Percentiles rank a stretch among this genome's conserved stretches.
phyloP scores from a whole-genome alignment of 2,329 filamentous ascomycete species.

The Ascochyta rabiei region DNA sequence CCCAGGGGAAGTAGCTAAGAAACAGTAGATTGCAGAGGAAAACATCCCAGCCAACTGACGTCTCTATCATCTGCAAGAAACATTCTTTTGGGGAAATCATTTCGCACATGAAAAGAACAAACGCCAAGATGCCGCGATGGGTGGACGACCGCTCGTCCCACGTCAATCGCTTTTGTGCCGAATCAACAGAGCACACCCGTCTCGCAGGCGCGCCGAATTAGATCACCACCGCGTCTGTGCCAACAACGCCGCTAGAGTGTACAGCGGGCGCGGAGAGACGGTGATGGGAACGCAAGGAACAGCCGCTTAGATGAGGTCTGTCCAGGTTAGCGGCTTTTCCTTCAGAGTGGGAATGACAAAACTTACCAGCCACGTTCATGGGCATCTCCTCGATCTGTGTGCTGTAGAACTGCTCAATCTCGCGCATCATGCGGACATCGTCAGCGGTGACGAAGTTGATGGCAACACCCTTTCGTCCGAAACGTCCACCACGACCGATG shows the following conservation, averaged over 20 bases:
- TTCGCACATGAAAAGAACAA: conserved; percentile 49
- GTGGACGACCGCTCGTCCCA: conserved; percentile 39
- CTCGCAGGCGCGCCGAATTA: conserved; percentile 44
- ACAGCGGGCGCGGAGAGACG: conserved; percentile 33
- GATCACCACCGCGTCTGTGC: conserved; percentile 35
- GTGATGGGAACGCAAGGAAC: conserved; percentile 33
- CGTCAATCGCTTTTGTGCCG: conserved; percentile 45
- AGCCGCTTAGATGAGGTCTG: conserved; percentile 50
- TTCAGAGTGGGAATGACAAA: not conserved
- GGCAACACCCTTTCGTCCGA: conserved; percentile 99
- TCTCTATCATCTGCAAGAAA: conserved; percentile 46
- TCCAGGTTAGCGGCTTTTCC: conserved; percentile 18
- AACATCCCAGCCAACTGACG: conserved; percentile 38
- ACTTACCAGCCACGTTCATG: conserved; percentile 79
- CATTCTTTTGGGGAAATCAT: conserved; percentile 47
- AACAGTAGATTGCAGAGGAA: conserved; percentile 40
- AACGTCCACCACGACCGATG: conserved; percentile 99
- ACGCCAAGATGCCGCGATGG: conserved; percentile 51
- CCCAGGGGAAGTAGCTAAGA: conserved; percentile 41
- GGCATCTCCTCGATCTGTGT: conserved; percentile 99
- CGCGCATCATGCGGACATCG: conserved; percentile 99
- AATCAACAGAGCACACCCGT: conserved; percentile 36
- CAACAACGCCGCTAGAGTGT: conserved; percentile 31
- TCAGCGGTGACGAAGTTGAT: conserved; percentile 99
- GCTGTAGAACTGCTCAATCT: conserved; percentile 99